Base-by-base conservation (phyloP, 2,329 filamentous ascomycete genomes). In the Sordariomycetes sp. region DNA sequence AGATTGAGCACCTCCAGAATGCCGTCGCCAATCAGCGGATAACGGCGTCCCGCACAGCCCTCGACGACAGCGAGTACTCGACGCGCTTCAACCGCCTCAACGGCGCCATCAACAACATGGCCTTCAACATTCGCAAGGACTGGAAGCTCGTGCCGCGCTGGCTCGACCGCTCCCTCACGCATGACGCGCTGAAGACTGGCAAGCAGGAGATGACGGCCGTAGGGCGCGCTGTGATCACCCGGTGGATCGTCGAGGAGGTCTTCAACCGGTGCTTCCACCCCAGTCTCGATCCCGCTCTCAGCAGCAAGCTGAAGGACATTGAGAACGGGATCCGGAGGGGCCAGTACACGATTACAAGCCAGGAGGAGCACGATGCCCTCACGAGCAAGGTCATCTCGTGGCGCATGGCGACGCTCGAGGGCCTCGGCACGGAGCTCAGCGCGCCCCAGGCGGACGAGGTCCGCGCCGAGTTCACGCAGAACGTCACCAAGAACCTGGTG, bases 171-270 rank as follows among this genome's bases (percentile, higher is more conserved):
- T 89, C 85, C 58, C 89, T 96, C 63, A 97, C 93, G 70, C 79
- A 87, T 57, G 92, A 96, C 65, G 93, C 91, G 1, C 79, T 95
- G 58, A 83, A 86, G 65, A 90, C 87, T 11, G 94, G 92, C 61
- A 96, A 92, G 68, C 92, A 97, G 70, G 94, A 99, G 72, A 99
- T 99, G 94, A 97, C 91, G 7, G 92, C 92, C 5, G 88, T 96
- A 25, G 94, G 94, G 18, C 85, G 93, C 58, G 91, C 93, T 14
- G 85, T 92, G 62, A 91, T 99, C 64, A 89, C 89, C 32, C 83
- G 86, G 60, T 99, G 93, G 90, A 75, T 99, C 6, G 86, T 93
- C 25, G 90, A 96, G 53, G 90, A 96, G 67, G 82, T 97, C 51
- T 96, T 97, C 69, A 86, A 95, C 69, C 86, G 87, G 58, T 92